Evolutionary conservation across 257 asterid genomes (phyloP).

Genomic region (Ilex aquifolium): DNA sequence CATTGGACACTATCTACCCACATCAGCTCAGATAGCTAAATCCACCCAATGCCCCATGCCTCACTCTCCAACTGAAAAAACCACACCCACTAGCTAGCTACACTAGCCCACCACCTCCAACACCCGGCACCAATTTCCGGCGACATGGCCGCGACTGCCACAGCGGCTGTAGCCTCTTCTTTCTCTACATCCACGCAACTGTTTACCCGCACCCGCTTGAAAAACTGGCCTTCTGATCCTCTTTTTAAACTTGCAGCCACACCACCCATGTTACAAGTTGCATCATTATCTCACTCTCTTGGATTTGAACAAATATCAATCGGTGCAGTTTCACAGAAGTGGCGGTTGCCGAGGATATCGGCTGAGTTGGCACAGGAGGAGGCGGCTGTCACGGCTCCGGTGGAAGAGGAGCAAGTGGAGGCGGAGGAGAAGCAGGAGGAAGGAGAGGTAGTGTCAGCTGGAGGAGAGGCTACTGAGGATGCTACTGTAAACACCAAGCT

Average conservation of each 20-base stretch:
- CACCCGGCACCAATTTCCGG: conserved; percentile 10
- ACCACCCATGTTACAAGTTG: conserved; percentile 17
- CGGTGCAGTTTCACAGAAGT: conserved; percentile 18
- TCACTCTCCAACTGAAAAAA: neutral
- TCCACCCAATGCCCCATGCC: conserved; percentile 9
- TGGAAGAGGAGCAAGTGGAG: conserved; percentile 17
- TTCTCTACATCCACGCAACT: conserved; percentile 47
- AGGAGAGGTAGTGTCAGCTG: conserved; percentile 16
- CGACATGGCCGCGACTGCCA: conserved; percentile 53
- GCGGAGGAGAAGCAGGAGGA: conserved; percentile 16
- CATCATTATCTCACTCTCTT: conserved; percentile 21
- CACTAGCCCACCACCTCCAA: neutral
- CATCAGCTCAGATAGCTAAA: conserved; percentile 29
- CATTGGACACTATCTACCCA: conserved; percentile 55
- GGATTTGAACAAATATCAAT: conserved; percentile 21
- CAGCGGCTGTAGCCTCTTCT: conserved; percentile 63
- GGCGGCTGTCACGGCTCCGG: conserved; percentile 28
- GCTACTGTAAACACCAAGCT: conserved; percentile 53
- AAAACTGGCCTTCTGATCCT: conserved; percentile 34
- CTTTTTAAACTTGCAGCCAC: too few relatives aligned
- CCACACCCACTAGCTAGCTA: too few relatives aligned
- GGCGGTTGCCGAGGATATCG: conserved; percentile 38
- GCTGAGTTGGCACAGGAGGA: conserved; percentile 73
- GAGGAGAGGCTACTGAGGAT: conserved; percentile 16
- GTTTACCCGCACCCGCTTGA: conserved; percentile 32